A percentile compares a stretch with the other conserved stretches of the same genome.
These are phyloP conservation scores for Suhomyces kunorum DNA, from an alignment of 1,139 yeast species.

Conservation along the genomic window DNA sequence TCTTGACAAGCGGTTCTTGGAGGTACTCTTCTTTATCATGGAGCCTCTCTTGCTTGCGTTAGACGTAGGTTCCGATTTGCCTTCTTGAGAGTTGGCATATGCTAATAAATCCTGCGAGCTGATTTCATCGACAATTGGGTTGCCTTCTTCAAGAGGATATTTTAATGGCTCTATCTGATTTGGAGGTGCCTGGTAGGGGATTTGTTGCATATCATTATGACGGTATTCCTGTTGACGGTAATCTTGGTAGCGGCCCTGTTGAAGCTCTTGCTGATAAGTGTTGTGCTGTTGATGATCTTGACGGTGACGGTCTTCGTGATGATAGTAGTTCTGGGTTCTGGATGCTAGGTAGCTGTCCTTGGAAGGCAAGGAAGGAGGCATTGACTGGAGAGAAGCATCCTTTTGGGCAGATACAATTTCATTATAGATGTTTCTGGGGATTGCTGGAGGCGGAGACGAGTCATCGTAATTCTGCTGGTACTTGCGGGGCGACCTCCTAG, in stretches of 20 bases:
- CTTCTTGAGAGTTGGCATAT: conserved; percentile 28
- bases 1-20: conserved; percentile 38
- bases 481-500: conserved; percentile 21
- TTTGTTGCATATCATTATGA: conserved; percentile 6
- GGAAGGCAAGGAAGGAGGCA: conserved; percentile 47
- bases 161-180: conserved; percentile 13
- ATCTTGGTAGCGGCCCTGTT: neutral
- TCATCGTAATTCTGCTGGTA: conserved; percentile 28
- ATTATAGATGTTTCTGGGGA: conserved; percentile 49
- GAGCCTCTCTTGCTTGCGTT: conserved; percentile 33
- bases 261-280: conserved; percentile 13
- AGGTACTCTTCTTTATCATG: conserved; percentile 28
- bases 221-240: neutral
- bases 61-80: conserved; percentile 9
- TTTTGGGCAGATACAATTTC: conserved; percentile 47
- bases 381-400: conserved; percentile 27
- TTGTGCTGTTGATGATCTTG: conserved; percentile 8
- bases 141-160: conserved; percentile 18
- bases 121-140: conserved; percentile 30
- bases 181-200: conserved; percentile 2
- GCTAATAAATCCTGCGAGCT: conserved; percentile 29
- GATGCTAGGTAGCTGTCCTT: conserved; percentile 30
- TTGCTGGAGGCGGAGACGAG: conserved; percentile 32
- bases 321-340: conserved; percentile 11
- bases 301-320: neutral